phyloP scores from a whole-genome alignment of 768 basidiomycete species.

The Peribolospora baueri region DNA sequence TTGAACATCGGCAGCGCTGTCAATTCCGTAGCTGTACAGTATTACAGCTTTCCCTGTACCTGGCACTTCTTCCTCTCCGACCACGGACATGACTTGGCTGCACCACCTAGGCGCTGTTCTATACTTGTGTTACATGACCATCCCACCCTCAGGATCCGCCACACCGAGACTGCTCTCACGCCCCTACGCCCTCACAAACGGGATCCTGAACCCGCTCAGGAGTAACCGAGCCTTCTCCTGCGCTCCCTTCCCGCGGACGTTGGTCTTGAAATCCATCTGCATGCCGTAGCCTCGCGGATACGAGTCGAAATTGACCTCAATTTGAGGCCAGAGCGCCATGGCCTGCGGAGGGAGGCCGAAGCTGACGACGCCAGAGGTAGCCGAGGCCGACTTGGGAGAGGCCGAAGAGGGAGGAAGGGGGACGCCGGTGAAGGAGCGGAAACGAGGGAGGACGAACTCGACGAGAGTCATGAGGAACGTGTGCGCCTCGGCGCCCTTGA shows the following conservation, averaged over 20 bases:
- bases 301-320: conserved; percentile 75
- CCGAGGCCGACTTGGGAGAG: conserved; percentile 45
- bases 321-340: conserved; percentile 79
- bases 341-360: conserved; percentile 66
- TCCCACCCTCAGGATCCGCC: too few relatives aligned
- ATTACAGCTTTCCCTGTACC: too few relatives aligned
- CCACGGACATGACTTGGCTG: too few relatives aligned
- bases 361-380: conserved; percentile 64
- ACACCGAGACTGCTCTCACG: too few relatives aligned
- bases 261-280: conserved; percentile 83
- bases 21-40: too few relatives aligned
- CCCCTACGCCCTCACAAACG: conserved; percentile 29
- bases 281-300: conserved; percentile 72
- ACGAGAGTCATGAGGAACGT: conserved; percentile 66
- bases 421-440: conserved; percentile 73
- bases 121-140: too few relatives aligned
- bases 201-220: conserved; percentile 75
- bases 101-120: too few relatives aligned
- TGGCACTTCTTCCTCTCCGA: too few relatives aligned
- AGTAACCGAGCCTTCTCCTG: conserved; percentile 69
- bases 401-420: conserved; percentile 47
- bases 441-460: conserved; percentile 83
- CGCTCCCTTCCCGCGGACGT: conserved; percentile 62
- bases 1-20: too few relatives aligned
- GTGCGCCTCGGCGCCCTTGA: conserved; percentile 60